Conservation (phyloP, 2,329 filamentous ascomycete genomes). For the Sarocladium brachiariae region DNA sequence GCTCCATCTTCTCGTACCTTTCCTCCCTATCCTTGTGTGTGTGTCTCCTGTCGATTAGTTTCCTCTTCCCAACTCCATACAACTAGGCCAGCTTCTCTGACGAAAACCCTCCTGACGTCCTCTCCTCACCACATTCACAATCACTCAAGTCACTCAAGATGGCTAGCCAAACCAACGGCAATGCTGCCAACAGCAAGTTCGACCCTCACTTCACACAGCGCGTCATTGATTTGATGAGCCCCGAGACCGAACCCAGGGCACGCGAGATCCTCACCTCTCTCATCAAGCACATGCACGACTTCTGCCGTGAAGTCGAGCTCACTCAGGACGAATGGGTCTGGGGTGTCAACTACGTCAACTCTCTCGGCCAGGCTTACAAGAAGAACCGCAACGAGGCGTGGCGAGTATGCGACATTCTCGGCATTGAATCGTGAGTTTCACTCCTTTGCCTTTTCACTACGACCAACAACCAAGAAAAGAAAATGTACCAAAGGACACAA, state of each 20-base stretch:
- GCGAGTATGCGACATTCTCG: slow-evolving; percentile 66
- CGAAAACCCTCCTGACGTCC: neutral
- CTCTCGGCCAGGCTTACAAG: slow-evolving; percentile 61
- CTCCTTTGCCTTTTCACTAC: too few relatives aligned
- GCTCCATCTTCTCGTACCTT: too few relatives aligned
- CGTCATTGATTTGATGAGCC: slow-evolving; percentile 67
- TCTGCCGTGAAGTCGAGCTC: slow-evolving; percentile 69
- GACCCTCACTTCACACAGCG: slow-evolving; percentile 72
- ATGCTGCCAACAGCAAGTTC: slow-evolving; percentile 39
- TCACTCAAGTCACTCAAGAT: slow-evolving; percentile 10
- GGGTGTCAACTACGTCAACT: slow-evolving; percentile 69
- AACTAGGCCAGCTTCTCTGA: too few relatives aligned
- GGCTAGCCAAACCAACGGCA: slow-evolving; percentile 18
- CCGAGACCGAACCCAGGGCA: slow-evolving; percentile 58
- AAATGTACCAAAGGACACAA: neutral
- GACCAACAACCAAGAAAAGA: too few relatives aligned
- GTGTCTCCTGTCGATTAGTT: too few relatives aligned
- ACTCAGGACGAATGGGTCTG: slow-evolving; percentile 71
- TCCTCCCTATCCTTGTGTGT: too few relatives aligned
- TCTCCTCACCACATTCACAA: neutral
- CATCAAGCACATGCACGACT: slow-evolving; percentile 70
- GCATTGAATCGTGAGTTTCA: slow-evolving; percentile 60
- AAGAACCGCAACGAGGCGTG: slow-evolving; percentile 68
- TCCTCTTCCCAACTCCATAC: too few relatives aligned
- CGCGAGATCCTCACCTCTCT: slow-evolving; percentile 56